A percentile compares a stretch with the other conserved stretches of the same genome.
Evolutionary conservation across 2,329 filamentous ascomycete species (phyloP).

Genomic region (Scedosporium minutisporum): DNA sequence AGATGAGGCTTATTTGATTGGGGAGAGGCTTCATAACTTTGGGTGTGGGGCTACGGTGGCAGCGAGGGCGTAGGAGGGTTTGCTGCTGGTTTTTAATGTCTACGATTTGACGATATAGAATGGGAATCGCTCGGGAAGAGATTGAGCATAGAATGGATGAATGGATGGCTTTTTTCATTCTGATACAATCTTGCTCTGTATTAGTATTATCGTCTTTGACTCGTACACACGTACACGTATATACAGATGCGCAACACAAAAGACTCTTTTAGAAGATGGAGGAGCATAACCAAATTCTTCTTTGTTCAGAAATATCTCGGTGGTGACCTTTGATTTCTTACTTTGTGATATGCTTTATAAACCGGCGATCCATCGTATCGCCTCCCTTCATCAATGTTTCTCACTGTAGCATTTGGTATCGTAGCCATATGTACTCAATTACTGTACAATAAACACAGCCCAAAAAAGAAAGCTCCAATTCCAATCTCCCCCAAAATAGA

Average conservation of each 20-base stretch:
- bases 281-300: neutral
- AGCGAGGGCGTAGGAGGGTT: neutral
- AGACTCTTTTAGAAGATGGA: neutral
- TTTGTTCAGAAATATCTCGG: too few species aligned
- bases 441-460: neutral
- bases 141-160: too few species aligned
- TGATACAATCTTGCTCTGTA: neutral
- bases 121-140: too few species aligned
- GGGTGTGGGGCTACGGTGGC: slow-evolving; percentile 31
- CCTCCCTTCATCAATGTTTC: neutral
- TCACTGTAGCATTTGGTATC: neutral
- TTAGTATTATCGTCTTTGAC: neutral
- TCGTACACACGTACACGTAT: neutral
- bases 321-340: neutral
- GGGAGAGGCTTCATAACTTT: slow-evolving; percentile 91
- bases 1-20: slow-evolving; percentile 94
- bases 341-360: neutral
- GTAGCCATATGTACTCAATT: neutral
- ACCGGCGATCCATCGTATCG: neutral
- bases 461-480: neutral
- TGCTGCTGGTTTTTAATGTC: neutral
- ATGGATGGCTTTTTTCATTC: neutral
- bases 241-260: neutral
- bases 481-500: neutral
- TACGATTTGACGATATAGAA: neutral